These are phyloP conservation scores for Venturia aucupariae DNA, from an alignment of 2,329 filamentous ascomycete genomes.

Conservation along the genomic window DNA sequence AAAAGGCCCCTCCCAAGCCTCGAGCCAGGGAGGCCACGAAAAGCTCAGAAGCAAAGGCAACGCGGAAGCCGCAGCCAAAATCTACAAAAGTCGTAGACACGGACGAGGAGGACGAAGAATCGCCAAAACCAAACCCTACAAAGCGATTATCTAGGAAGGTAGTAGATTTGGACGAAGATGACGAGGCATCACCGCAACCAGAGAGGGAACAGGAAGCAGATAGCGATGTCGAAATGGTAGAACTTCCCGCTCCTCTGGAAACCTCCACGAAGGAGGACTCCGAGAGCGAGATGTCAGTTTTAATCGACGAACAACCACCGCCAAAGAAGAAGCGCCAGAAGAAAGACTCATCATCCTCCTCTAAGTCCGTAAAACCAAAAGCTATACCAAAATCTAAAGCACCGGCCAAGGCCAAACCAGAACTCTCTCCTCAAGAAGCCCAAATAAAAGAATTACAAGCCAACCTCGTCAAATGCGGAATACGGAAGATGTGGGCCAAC, in stretches of 20 bases:
- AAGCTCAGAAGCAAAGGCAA: background rate
- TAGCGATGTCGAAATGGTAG: background rate
- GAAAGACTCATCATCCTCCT: conserved; percentile 17
- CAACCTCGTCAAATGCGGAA: conserved; percentile 80
- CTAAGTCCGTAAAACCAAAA: conserved; percentile 15
- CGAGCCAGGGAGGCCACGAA: background rate
- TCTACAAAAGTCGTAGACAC: background rate
- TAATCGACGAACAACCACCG: conserved; percentile 37
- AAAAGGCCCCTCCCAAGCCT: background rate
- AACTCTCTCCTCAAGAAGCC: conserved; percentile 12
- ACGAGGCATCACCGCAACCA: conserved; percentile 1
- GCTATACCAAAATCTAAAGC: conserved; percentile 23
- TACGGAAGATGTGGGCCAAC: conserved; percentile 83
- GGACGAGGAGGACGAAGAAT: conserved; percentile 7
- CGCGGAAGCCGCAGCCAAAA: background rate
- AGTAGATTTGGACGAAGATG: background rate
- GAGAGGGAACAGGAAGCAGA: background rate
- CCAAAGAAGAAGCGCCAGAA: conserved; percentile 44
- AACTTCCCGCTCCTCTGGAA: background rate
- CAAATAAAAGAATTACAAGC: conserved; percentile 81
- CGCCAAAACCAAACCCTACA: background rate
- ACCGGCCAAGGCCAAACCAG: conserved; percentile 32
- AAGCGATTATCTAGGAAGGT: background rate
- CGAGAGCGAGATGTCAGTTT: conserved; percentile 7
- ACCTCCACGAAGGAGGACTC: background rate